phyloP scores from a whole-genome alignment of 768 basidiomycete species.

The Candolleomyces eurysporus region DNA sequence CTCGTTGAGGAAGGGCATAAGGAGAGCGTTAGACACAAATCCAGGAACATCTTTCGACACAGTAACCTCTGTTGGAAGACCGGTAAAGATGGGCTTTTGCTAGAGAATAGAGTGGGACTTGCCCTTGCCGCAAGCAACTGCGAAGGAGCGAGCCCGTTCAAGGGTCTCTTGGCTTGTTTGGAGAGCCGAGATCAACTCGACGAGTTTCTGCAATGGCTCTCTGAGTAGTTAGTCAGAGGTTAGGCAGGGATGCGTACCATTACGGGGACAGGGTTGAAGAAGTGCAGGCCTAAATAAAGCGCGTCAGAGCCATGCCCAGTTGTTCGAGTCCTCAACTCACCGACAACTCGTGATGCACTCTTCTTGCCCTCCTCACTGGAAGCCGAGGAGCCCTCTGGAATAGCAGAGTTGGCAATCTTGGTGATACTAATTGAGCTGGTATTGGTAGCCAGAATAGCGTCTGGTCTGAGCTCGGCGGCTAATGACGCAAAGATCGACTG shows the following conservation, averaged over 20 bases:
- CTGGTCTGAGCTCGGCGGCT: constrained; percentile 62
- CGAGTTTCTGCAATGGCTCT: constrained; percentile 62
- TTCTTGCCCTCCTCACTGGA: constrained; percentile 62
- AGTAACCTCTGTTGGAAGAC: constrained; percentile 68
- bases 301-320: neutral
- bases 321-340: constrained; percentile 35
- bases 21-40: constrained; percentile 89
- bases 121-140: constrained; percentile 90
- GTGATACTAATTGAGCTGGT: constrained; percentile 95
- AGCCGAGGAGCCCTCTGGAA: constrained; percentile 55
- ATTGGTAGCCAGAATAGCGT: constrained; percentile 85
- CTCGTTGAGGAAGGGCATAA: constrained; percentile 99
- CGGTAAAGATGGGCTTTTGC: neutral
- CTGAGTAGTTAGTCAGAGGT: neutral
- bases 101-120: constrained; percentile 11
- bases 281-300: constrained; percentile 66
- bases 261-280: constrained; percentile 96
- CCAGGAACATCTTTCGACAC: constrained; percentile 91
- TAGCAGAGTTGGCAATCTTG: constrained; percentile 82
- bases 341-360: constrained; percentile 77
- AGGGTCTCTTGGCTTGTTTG: constrained; percentile 83
- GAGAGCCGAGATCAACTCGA: constrained; percentile 91
- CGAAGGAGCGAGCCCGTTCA: constrained; percentile 75
- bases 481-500: constrained; percentile 71
- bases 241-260: constrained; percentile 57